These are phyloP conservation scores for Coix lacrymajobi DNA, from an alignment of 176 grass and related monocot genomes.

Conservation along the genomic window DNA sequence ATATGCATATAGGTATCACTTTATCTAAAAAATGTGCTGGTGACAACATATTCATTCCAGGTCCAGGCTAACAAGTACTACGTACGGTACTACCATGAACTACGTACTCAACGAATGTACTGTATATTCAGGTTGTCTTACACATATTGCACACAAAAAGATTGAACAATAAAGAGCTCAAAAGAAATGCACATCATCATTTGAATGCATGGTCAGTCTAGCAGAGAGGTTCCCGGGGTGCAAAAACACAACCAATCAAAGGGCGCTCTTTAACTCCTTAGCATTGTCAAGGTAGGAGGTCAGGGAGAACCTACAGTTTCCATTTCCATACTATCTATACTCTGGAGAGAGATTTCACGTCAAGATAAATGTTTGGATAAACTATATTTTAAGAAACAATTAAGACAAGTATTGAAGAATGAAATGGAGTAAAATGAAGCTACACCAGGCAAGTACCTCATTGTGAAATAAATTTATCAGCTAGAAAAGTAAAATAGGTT, in stretches of 20 bases:
- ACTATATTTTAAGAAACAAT: too few species aligned
- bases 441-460: too few species aligned
- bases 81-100: too few species aligned
- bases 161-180: background rate
- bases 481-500: too few species aligned
- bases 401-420: too few species aligned
- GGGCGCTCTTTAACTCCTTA: slow-evolving; percentile 25
- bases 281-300: slow-evolving; percentile 23
- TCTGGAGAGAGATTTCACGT: background rate
- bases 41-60: background rate
- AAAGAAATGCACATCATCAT: background rate
- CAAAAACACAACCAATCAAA: background rate
- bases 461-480: too few species aligned
- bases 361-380: too few species aligned
- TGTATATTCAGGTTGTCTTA: background rate
- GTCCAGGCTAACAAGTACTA: background rate
- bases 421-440: too few species aligned
- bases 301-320: slow-evolving; percentile 29
- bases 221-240: background rate
- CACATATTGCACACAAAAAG: slow-evolving; percentile 26
- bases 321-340: slow-evolving; percentile 1
- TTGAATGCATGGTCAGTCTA: too few species aligned
- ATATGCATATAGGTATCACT: background rate
- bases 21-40: background rate
- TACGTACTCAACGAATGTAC: background rate